phyloP scores from a whole-genome alignment of 2,329 filamentous ascomycete genomes.

The Teratosphaeria pseudoeucalypti region DNA sequence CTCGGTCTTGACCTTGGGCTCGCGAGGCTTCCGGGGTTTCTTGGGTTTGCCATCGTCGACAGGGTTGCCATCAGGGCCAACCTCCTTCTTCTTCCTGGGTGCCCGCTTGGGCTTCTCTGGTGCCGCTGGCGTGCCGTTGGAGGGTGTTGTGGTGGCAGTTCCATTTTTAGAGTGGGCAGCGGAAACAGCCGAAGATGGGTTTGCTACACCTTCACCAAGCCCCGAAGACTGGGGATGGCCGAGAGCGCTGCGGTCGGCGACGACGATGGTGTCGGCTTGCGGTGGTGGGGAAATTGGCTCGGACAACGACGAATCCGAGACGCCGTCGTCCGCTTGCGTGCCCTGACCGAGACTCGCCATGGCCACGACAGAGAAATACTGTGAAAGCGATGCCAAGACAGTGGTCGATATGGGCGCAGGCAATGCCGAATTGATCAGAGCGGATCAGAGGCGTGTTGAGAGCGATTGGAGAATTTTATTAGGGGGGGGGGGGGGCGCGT shows the following conservation, averaged over 20 bases:
- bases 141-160: slow-evolving; percentile 14
- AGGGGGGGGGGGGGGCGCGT: background rate
- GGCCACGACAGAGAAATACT: slow-evolving; percentile 10
- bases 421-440: background rate
- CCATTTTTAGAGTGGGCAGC: slow-evolving; percentile 24
- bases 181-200: slow-evolving; percentile 16
- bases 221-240: slow-evolving; percentile 14
- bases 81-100: slow-evolving; percentile 30
- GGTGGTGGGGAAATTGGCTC: slow-evolving; percentile 18
- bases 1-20: slow-evolving; percentile 37
- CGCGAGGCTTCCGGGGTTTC: slow-evolving; percentile 35
- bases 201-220: slow-evolving; percentile 22
- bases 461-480: background rate
- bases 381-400: slow-evolving; percentile 6
- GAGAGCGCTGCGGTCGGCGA: slow-evolving; percentile 10
- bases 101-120: slow-evolving; percentile 27
- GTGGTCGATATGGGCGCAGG: slow-evolving; percentile 5
- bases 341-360: slow-evolving; percentile 5
- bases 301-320: slow-evolving; percentile 12
- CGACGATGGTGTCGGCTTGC: slow-evolving; percentile 15
- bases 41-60: slow-evolving; percentile 33
- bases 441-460: background rate
- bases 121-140: slow-evolving; percentile 10
- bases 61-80: slow-evolving; percentile 24
- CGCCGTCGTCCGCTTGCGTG: slow-evolving; percentile 12